Evolutionary conservation across 1,284 basidiomycete genomes (phyloP).

Genomic region (Apiotrichum brassicae): DNA sequence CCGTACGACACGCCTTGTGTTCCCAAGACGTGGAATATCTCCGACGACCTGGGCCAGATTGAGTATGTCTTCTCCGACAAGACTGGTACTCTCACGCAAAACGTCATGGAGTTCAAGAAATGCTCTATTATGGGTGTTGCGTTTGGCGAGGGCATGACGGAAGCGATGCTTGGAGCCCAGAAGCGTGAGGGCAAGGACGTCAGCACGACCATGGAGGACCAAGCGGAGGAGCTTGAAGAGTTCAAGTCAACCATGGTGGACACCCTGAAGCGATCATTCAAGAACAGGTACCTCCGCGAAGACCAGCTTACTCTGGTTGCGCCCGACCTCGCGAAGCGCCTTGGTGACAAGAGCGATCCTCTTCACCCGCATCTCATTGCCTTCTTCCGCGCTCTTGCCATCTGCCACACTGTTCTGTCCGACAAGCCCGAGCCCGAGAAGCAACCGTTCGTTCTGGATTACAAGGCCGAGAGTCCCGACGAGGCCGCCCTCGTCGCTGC

Average conservation of each 20-base stretch:
- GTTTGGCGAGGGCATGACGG: constrained; percentile 91
- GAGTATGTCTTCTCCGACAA: constrained; percentile 98
- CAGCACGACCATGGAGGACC: constrained; percentile 61
- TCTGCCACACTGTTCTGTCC: constrained; percentile 82
- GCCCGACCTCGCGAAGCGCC: constrained; percentile 69
- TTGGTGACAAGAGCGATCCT: constrained; percentile 57
- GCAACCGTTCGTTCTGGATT: constrained; percentile 66
- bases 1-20: constrained; percentile 78
- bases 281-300: constrained; percentile 78
- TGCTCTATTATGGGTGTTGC: constrained; percentile 77
- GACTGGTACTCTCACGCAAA: constrained; percentile 92
- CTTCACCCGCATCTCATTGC: constrained; percentile 66
- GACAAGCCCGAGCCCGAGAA: constrained; percentile 62
- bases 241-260: constrained; percentile 74
- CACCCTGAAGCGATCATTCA: constrained; percentile 68
- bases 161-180: constrained; percentile 87
- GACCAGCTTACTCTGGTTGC: constrained; percentile 85
- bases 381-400: constrained; percentile 84
- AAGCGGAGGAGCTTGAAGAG: constrained; percentile 58
- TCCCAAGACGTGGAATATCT: constrained; percentile 97
- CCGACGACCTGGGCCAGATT: constrained; percentile 94
- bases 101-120: constrained; percentile 97
- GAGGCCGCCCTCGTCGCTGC: constrained; percentile 89
- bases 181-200: constrained; percentile 69
- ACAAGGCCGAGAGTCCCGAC: constrained; percentile 87